These are phyloP conservation scores for Phialemoniopsis sp. DNA, from an alignment of 2,329 filamentous ascomycete species.

Conservation along the genomic window DNA sequence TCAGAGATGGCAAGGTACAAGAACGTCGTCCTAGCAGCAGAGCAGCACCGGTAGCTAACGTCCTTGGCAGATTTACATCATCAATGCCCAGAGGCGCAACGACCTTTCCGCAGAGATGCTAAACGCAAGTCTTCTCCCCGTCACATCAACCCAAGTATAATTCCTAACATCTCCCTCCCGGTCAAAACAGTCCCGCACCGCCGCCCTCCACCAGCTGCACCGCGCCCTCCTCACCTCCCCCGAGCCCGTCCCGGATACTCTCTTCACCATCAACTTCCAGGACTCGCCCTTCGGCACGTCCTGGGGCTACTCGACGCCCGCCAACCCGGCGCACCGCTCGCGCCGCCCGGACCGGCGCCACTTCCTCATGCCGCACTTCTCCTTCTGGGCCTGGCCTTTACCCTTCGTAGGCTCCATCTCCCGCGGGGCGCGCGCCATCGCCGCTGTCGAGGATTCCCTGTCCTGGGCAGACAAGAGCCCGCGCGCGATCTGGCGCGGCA, in stretches of 20 bases:
- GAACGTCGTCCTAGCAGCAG: no score
- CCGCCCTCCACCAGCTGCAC: constrained; percentile 50
- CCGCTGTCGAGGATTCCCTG: constrained; percentile 24
- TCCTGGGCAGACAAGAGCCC: constrained; percentile 28
- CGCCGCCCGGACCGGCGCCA: constrained; percentile 21
- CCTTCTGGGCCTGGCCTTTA: constrained; percentile 49
- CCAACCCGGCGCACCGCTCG: constrained; percentile 24
- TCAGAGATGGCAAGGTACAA: constrained; percentile 34
- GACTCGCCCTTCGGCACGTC: constrained; percentile 39
- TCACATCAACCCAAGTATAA: no score
- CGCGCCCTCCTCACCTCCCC: constrained; percentile 47
- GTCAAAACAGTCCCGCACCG: constrained; percentile 34
- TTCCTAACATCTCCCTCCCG: no score
- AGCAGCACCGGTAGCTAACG: neutral
- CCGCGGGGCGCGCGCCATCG: constrained; percentile 30
- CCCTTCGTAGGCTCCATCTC: constrained; percentile 41
- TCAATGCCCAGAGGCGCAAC: constrained; percentile 31
- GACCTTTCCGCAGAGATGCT: constrained; percentile 41
- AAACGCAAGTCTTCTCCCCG: constrained; percentile 15
- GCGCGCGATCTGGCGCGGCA: constrained; percentile 47
- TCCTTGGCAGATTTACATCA: constrained; percentile 32
- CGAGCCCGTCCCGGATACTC: constrained; percentile 40
- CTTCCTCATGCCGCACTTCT: constrained; percentile 53
- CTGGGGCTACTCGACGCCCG: constrained; percentile 43
- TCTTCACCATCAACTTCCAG: constrained; percentile 47